These are phyloP conservation scores for Stephania cephalantha DNA, from an alignment of 164 flowering plant species.

Conservation along the genomic window DNA sequence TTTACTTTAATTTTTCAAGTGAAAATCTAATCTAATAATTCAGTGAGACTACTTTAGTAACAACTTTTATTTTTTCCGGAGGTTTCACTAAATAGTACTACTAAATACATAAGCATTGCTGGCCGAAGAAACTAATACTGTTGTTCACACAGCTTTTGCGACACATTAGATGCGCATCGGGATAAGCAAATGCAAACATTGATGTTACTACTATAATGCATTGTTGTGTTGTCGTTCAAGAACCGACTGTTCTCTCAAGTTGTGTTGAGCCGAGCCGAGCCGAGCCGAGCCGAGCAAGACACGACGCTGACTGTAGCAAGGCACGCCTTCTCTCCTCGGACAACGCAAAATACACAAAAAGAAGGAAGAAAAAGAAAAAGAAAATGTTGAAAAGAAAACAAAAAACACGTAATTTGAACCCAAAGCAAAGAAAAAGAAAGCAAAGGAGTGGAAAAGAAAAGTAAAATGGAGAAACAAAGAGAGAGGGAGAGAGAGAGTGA, in stretches of 20 bases:
- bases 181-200: too few species aligned
- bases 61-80: background rate
- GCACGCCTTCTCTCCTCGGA: too few species aligned
- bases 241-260: too few species aligned
- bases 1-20: background rate
- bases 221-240: too few species aligned
- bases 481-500: background rate
- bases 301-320: too few species aligned
- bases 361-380: background rate
- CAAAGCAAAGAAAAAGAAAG: background rate
- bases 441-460: background rate
- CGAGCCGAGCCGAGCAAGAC: background rate
- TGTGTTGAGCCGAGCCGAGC: background rate
- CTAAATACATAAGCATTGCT: background rate
- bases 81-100: background rate
- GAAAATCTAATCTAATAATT: background rate
- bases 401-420: background rate
- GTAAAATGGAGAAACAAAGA: background rate
- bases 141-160: too few species aligned
- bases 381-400: background rate
- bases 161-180: too few species aligned
- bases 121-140: too few species aligned
- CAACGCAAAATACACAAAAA: background rate
- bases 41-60: background rate
- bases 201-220: too few species aligned